phyloP scores from a whole-genome alignment of 768 basidiomycete genomes.

The Coprinellus aureogranulatus region DNA sequence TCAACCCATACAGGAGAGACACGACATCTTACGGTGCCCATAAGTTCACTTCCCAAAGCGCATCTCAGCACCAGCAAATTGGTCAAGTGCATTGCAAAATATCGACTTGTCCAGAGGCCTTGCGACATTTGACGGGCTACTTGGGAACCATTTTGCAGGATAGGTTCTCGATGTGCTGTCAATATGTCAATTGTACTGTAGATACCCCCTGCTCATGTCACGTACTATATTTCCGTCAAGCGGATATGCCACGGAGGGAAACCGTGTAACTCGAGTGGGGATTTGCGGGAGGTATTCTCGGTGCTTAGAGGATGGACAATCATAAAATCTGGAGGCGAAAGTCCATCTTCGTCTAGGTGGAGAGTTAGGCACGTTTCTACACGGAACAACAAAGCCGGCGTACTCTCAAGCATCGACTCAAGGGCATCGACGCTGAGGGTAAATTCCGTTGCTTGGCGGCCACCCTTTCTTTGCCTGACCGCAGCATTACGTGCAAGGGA shows the following conservation, averaged over 20 bases:
- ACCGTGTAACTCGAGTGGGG: slow-evolving; percentile 65
- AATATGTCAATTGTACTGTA: neutral
- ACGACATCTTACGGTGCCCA: no score
- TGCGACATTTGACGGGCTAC: neutral
- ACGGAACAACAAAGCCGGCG: slow-evolving; percentile 12
- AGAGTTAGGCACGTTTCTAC: slow-evolving; percentile 1
- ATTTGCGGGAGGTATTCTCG: slow-evolving; percentile 26
- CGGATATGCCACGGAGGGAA: slow-evolving; percentile 88
- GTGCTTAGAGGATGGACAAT: slow-evolving; percentile 62
- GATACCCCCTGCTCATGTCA: no score
- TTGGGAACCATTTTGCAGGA: neutral
- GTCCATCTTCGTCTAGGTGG: slow-evolving; percentile 44
- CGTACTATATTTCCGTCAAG: slow-evolving; percentile 78
- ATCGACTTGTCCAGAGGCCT: slow-evolving; percentile 47
- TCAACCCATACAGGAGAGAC: no score
- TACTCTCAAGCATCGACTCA: slow-evolving; percentile 59
- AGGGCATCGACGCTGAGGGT: slow-evolving; percentile 44
- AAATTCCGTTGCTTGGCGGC: slow-evolving; percentile 23
- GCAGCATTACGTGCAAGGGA: slow-evolving; percentile 37
- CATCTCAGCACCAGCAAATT: slow-evolving; percentile 73
- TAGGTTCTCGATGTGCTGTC: neutral
- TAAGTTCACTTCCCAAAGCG: slow-evolving; percentile 76
- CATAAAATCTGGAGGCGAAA: slow-evolving; percentile 73
- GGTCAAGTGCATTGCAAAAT: slow-evolving; percentile 71
- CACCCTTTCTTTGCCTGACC: slow-evolving; percentile 18